Base-by-base conservation (phyloP, 2,329 filamentous ascomycete species). In the Macrophomina pseudophaseolina region DNA sequence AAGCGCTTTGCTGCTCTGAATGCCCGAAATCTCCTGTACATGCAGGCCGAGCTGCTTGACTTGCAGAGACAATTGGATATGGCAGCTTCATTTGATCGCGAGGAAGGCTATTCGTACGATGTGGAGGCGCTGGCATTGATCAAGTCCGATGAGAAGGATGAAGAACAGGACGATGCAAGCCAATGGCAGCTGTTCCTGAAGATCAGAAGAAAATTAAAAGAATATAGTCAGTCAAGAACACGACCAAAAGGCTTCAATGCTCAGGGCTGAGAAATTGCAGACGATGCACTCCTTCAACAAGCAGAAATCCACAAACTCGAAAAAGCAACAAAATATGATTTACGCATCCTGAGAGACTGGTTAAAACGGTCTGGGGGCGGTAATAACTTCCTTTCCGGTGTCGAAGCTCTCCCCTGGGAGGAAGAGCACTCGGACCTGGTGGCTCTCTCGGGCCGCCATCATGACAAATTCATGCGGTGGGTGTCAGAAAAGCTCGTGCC, bases 11-110 rank as follows among this genome's bases (percentile, higher is more conserved):
- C 52, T 1, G 5, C 52, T 5, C 16, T 54, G n/a, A 54, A 54
- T 30, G 52, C 52, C 4, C 32, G 33, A 33, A 54, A 38, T 14
- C 32, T 46, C 2, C 23, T 59, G 38, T 59, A 59, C 54, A 59
- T 44, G 38, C 54, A 59, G 23, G 54, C n/a, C 54, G 54, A 59
- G 14, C 5, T 59, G 12, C 38, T 59, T 7, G 54, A 59, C 11
- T 16, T 59, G 6, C 33, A 59, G 32, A 23, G 16, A 11, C 38
- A 59, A 16, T 12, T 59, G 54, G 23, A 44, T 18, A 8, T 53
- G 11, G 9, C 9, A 16, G 51, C 51, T 35, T 33, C 30, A 8
- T n/a, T 53, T 5, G 51, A 53, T n/a, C 51, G 51, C 30, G 51
- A 53, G 16, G 51, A 53, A 6, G 30, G 30, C 7, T 16, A n/a